These are phyloP conservation scores for Brasenia schreberi DNA, from an alignment of 164 flowering plant species.

Conservation along the genomic window DNA sequence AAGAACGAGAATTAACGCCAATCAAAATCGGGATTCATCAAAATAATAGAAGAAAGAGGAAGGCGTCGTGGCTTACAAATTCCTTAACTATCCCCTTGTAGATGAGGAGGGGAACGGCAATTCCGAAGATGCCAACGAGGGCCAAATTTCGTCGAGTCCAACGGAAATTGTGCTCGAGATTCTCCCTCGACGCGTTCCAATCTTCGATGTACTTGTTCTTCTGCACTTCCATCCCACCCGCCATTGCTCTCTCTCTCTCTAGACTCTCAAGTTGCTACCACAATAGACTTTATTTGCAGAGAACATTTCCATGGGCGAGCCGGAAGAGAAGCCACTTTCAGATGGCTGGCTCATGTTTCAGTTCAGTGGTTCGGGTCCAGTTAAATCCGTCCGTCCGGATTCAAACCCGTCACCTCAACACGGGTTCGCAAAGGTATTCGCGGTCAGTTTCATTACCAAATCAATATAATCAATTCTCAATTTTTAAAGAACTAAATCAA, in stretches of 20 bases:
- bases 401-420: too few species aligned
- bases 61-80: constrained; percentile 28
- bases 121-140: constrained; percentile 71
- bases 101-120: constrained; percentile 66
- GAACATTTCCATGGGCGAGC: too few species aligned
- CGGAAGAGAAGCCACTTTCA: too few species aligned
- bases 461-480: too few species aligned
- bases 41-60: neutral
- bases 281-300: too few species aligned
- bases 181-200: constrained; percentile 68
- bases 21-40: neutral
- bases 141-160: constrained; percentile 81
- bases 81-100: constrained; percentile 85
- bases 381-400: too few species aligned
- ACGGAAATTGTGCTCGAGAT: constrained; percentile 70
- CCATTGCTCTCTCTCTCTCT: constrained; percentile 24
- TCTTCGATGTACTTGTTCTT: constrained; percentile 79
- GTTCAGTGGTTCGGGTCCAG: too few species aligned
- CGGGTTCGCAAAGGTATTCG: too few species aligned
- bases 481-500: too few species aligned
- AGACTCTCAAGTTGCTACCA: too few species aligned
- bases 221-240: constrained; percentile 79
- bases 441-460: too few species aligned
- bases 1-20: neutral
- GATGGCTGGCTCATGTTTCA: too few species aligned